Evolutionary conservation across 23 red algal species (phyloP), one percentile per base, ranked within the genome.

Genomic region (Gracilariopsis chorda): DNA sequence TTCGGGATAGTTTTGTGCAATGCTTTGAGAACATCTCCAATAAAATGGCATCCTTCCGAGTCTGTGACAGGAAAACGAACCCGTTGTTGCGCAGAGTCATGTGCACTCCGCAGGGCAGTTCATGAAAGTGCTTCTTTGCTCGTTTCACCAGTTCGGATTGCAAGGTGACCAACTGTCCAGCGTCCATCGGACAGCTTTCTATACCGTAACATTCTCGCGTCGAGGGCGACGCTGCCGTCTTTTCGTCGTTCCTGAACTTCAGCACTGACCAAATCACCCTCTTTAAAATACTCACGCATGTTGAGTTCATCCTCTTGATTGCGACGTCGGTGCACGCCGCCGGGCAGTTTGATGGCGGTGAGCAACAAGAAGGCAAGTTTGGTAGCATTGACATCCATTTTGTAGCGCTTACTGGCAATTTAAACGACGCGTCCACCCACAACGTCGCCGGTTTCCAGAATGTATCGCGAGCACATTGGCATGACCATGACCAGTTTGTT

Each of bases 401-500:
- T 71, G 90, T 93, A 99, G 27, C 93, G 91, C 57, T 88, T 93
- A 47, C 45, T 57, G 13, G 88, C 75, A 2, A 95, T n/a, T 10
- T 95, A 80, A 3, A 94, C 56, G 28, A 99, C 92, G 13, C 97
- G 88, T 21, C 93, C 97, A 23, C 96, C 87, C 30, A 99, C 93
- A 14, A 99, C 97, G 86, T 99, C 97, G 10, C 97, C 97, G 13
- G 95, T 93, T 60, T 99, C 93, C 4, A 93, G 91, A 20, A 90
- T 72, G 81, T 99, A 99, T 19, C 90, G 82, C 21, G 92, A 69
- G 52, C 93, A 84, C 52, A 95, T 51, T 7, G 97, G 90, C 37
- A 83, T 81, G 0, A 99, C 93, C 48, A 94, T 88, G 19, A 99
- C 93, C 3, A 99, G 91, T 67, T 96, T 95, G 88, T 99, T 99